A percentile compares a stretch with the other conserved stretches of the same genome.
Conservation (phyloP, 305 asterid genomes). For the Salvia sclarea region DNA sequence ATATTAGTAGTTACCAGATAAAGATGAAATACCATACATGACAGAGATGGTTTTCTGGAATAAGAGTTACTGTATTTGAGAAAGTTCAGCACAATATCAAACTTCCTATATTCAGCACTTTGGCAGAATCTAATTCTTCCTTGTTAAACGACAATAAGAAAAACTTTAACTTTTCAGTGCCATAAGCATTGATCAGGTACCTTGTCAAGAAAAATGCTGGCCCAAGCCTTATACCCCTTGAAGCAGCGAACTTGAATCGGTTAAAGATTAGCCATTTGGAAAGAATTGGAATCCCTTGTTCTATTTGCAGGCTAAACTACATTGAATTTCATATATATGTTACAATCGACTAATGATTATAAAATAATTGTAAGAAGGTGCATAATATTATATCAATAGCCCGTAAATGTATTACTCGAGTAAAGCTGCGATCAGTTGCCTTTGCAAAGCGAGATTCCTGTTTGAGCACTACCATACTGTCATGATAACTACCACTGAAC, state of each 20-base stretch:
- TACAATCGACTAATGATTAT: conserved; percentile 31
- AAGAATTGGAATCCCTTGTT: conserved; percentile 92
- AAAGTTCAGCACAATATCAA: background rate
- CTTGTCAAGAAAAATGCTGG: conserved; percentile 82
- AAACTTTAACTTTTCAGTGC: background rate
- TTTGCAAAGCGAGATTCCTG: conserved; percentile 88
- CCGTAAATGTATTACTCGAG: conserved; percentile 66
- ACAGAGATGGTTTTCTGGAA: conserved; percentile 17
- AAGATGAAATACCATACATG: background rate
- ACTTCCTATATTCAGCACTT: background rate
- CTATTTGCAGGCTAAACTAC: conserved; percentile 90
- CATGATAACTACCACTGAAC: conserved; percentile 80
- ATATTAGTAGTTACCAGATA: conserved; percentile 15
- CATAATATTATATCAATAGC: no score
- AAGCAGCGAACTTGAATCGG: conserved; percentile 80
- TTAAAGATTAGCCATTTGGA: conserved; percentile 92
- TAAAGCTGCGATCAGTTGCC: conserved; percentile 72
- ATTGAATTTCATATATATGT: conserved; percentile 32
- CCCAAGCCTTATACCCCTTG: conserved; percentile 82
- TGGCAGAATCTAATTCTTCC: conserved; percentile 5
- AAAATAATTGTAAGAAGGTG: no score
- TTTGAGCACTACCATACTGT: conserved; percentile 86
- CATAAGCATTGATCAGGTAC: conserved; percentile 42
- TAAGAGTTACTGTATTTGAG: conserved; percentile 4
- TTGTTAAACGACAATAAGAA: conserved; percentile 2